Base-by-base conservation (phyloP, 2,329 filamentous ascomycete species). In the Cladosporium colombiae region DNA sequence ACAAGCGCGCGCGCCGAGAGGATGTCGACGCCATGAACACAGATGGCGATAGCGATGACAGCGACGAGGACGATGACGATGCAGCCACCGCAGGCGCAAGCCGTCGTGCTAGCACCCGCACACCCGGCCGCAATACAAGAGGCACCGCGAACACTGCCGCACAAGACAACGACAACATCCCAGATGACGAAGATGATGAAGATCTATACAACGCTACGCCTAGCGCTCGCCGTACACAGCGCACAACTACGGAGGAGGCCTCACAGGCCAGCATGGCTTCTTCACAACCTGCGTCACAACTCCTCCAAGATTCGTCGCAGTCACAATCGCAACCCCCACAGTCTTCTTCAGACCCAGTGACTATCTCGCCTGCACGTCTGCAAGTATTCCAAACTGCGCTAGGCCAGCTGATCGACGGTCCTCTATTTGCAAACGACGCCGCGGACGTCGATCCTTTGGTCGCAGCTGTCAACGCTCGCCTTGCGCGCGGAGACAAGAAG, bases 381-480 rank as follows among this genome's bases (percentile, higher is more conserved):
- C 81, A 85, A 6, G 80, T 87, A 1, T 99, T 99, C 88, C 88
- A 92, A 64, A 86, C 87, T 13, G 87, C 91, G 2, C 83, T 99
- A 3, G 95, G 95, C 27, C 90, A 92, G 72, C 83, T 99, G 63
- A 89, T 97, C 74, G 89, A 90, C 72, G 90, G 90, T 0, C 84
- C 87, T 14, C 78, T 99, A n/a, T 99, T 99, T 76, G 87, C 89
- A 35, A 91, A 96, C 68, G 95, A 98, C 73, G 88, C 89, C 21
- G 92, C 93, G 16, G 85, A 89, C 67, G 85, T 97, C 1, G 86
- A 88, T 68, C 86, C 86, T 29, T 84, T 99, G 35, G 84, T 97
- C 21, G 84, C 84, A 3, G 91, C 91, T 10, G 91, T 99, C 60
- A 99, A 99, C 76, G 81, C 81, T 4, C 87, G 88, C 71, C 72